Base-by-base conservation (phyloP, 2,329 filamentous ascomycete genomes). In the Calonectria pauciramosa region DNA sequence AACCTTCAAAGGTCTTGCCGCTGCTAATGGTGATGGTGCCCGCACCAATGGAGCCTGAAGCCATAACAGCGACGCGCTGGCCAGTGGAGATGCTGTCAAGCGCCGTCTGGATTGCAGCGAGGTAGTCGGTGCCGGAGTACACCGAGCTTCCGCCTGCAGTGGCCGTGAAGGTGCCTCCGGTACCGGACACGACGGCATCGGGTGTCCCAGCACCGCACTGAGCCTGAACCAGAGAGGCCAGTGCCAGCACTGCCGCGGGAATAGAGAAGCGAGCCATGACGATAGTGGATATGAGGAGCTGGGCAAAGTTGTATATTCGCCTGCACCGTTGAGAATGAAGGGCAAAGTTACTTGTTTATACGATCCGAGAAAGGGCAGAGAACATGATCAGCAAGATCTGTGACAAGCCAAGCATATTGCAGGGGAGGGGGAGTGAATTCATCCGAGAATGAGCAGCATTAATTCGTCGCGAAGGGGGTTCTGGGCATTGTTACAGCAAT, bases 1-100 rank as follows among this genome's bases (percentile, higher is more conserved):
- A 91, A 36, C 89, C 90, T 75, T 92, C 90, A 63, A 92, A 91
- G 52, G 85, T 91, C 82, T 90, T 90, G 71, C 90, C 89, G 79
- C 87, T 88, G 41, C 80, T 77, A 75, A 91, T 87, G 30, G 82
- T 86, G 79, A 91, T 88, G 44, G 88, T 90, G 77, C 79, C 86
- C 20, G 88, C 86, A 36, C 89, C 90, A 68, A 91, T 90, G 52
- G 88, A 89, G 6, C 90, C 90, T 0, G 88, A 90, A 0, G 90
- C 89, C 0, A 90, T 87, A 70, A 92, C 87, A 1, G 88, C 83
- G 0, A 91, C 86, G 16, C 90, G 88, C 80, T 91, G 88, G 13
- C 90, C 90, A 64, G 84, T 86, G 77, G 81, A 82, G 76, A 91
- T 87, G 47, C 88, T 85, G 78, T 91, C 89, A n/a, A 91, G 80